phyloP scores from a whole-genome alignment of 2,329 filamentous ascomycete genomes.

The Diatrype stigma region DNA sequence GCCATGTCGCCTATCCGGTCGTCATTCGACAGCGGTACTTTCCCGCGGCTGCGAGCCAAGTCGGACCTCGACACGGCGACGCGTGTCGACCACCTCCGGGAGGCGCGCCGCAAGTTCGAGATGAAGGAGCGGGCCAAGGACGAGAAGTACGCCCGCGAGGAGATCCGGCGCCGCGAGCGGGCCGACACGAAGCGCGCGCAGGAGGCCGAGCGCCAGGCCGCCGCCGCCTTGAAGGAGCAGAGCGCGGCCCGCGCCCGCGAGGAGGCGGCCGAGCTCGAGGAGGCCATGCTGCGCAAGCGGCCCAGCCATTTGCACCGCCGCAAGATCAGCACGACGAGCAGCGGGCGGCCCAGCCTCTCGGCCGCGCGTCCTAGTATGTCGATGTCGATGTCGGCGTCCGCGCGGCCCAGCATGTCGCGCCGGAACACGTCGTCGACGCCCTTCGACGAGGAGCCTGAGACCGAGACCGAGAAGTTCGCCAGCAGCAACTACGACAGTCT shows the following conservation, averaged over 20 bases:
- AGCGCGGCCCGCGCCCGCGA: conserved; percentile 38
- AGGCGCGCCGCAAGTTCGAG: conserved; percentile 59
- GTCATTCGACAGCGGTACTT: conserved; percentile 53
- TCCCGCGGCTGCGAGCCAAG: conserved; percentile 54
- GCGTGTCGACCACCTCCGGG: conserved; percentile 54
- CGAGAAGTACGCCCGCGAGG: conserved; percentile 57
- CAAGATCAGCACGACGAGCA: conserved; percentile 26
- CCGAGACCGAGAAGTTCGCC: conserved; percentile 43
- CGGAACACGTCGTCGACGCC: too few species aligned
- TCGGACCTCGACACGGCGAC: conserved; percentile 54
- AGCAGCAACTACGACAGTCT: conserved; percentile 44
- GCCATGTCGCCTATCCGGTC: conserved; percentile 52
- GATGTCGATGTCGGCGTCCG: too few species aligned
- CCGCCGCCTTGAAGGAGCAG: conserved; percentile 41
- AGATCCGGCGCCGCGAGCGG: conserved; percentile 55
- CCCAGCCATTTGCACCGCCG: conserved; percentile 11
- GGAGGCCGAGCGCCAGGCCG: conserved; percentile 44
- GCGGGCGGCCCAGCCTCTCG: conserved; percentile 24
- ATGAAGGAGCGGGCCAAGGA: conserved; percentile 59
- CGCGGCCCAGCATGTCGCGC: too few species aligned
- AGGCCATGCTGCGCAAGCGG: conserved; percentile 23
- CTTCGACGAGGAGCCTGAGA: too few species aligned
- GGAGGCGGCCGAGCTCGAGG: conserved; percentile 26
- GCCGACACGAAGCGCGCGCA: conserved; percentile 53
- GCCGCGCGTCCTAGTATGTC: conserved; percentile 20